A percentile compares a stretch with the other conserved stretches of the same genome.
These are phyloP conservation scores for Diophrys appendiculata DNA, from an alignment of 73 alveolate genomes.

Conservation along the genomic window DNA sequence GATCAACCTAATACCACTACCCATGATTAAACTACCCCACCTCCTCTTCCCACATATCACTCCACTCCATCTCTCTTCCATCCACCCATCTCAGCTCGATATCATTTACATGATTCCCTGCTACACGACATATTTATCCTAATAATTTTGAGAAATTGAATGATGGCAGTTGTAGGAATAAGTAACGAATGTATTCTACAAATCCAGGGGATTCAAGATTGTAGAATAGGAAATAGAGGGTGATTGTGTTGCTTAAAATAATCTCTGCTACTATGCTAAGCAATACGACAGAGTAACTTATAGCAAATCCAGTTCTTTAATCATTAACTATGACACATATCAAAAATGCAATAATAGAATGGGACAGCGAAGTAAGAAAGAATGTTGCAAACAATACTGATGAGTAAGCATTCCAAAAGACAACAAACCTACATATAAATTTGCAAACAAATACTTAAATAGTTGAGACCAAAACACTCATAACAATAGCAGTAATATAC, in stretches of 20 bases:
- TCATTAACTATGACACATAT: not conserved
- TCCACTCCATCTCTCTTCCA: conserved; percentile 12
- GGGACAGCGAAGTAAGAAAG: conserved; percentile 13
- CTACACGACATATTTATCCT: conserved; percentile 2
- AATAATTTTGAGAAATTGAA: conserved; percentile 15
- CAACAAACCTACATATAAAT: conserved; percentile 1
- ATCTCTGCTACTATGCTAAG: conserved; percentile 2
- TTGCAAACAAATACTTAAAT: conserved; percentile 10
- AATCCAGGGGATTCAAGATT: not conserved
- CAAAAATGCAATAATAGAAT: conserved; percentile 13
- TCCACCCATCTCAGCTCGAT: conserved; percentile 30
- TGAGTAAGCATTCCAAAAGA: not conserved
- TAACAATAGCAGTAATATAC: conserved; percentile 9
- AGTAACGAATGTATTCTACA: not conserved
- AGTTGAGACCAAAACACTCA: conserved; percentile 9
- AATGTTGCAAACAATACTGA: not conserved
- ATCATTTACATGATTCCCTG: conserved; percentile 27
- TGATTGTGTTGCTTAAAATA: conserved; percentile 15
- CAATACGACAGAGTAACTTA: conserved; percentile 20
- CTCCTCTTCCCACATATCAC: conserved; percentile 9
- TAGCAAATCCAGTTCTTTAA: conserved; percentile 11
- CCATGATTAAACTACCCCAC: conserved; percentile 17
- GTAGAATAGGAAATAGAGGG: conserved; percentile 22
- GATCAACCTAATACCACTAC: conserved; percentile 6
- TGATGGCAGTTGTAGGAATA: conserved; percentile 23